Evolutionary conservation across 2,329 filamentous ascomycete genomes (phyloP).

Genomic region (Blumeria graminis): DNA sequence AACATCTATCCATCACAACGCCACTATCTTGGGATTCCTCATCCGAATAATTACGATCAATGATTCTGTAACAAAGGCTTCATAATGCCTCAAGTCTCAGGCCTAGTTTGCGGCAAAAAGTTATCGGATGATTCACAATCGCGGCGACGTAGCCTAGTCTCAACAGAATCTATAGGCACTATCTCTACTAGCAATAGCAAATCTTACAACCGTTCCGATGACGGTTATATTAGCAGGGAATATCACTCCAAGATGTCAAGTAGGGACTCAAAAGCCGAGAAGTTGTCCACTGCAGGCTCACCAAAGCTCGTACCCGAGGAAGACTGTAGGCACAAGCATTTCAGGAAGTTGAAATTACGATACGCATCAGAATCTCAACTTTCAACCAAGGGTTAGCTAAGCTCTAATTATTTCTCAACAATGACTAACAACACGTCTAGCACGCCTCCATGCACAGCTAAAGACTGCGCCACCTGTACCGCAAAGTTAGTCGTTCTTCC

Average conservation of each 20-base stretch:
- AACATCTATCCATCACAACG: no score
- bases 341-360: conserved; percentile 57
- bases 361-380: conserved; percentile 87
- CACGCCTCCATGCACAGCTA: conserved; percentile 39
- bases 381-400: conserved; percentile 26
- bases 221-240: not conserved
- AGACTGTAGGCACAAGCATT: conserved; percentile 31
- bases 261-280: not conserved
- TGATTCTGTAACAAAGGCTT: no score
- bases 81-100: no score
- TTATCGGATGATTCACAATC: not conserved
- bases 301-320: conserved; percentile 17
- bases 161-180: not conserved
- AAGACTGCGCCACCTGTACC: conserved; percentile 29
- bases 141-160: not conserved
- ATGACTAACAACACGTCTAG: conserved; percentile 14
- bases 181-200: not conserved
- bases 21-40: no score
- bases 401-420: not conserved
- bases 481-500: conserved; percentile 23
- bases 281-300: not conserved
- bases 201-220: not conserved
- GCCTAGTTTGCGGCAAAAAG: no score
- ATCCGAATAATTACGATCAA: no score
- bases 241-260: not conserved